These are phyloP conservation scores for Euphrasia confusa DNA, from an alignment of 257 asterid species.

Conservation along the genomic window DNA sequence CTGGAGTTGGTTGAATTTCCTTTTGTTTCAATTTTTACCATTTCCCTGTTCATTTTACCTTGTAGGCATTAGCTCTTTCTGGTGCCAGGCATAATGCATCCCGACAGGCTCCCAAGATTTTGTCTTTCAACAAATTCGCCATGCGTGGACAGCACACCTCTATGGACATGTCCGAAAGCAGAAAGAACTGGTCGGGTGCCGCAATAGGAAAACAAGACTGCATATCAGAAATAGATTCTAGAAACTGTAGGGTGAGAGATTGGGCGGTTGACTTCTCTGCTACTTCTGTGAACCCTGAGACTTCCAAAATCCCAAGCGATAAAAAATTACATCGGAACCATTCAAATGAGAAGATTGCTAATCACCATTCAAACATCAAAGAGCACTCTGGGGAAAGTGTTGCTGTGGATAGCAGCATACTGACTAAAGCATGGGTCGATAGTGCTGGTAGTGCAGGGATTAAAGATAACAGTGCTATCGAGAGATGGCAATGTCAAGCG, in stretches of 20 bases:
- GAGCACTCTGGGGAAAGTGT: conserved; percentile 93
- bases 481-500: conserved; percentile 99
- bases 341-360: conserved; percentile 62
- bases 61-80: conserved; percentile 86
- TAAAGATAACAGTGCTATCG: conserved; percentile 92
- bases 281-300: conserved; percentile 75
- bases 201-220: conserved; percentile 76
- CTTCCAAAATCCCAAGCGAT: conserved; percentile 58
- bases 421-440: conserved; percentile 98
- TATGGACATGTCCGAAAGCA: conserved; percentile 63
- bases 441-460: conserved; percentile 78
- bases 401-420: conserved; percentile 71
- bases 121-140: conserved; percentile 92
- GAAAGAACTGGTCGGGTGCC: conserved; percentile 80
- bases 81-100: conserved; percentile 60
- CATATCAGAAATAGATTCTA: conserved; percentile 89
- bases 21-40: conserved; percentile 24
- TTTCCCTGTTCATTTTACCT: conserved; percentile 19
- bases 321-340: conserved; percentile 63
- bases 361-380: conserved; percentile 51
- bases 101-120: conserved; percentile 81
- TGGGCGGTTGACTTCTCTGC: conserved; percentile 99
- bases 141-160: conserved; percentile 70
- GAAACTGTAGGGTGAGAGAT: conserved; percentile 97
- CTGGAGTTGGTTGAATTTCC: conserved; percentile 8